phyloP scores from a whole-genome alignment of 2,329 filamentous ascomycete genomes.

The Aureobasidium melanogenum region DNA sequence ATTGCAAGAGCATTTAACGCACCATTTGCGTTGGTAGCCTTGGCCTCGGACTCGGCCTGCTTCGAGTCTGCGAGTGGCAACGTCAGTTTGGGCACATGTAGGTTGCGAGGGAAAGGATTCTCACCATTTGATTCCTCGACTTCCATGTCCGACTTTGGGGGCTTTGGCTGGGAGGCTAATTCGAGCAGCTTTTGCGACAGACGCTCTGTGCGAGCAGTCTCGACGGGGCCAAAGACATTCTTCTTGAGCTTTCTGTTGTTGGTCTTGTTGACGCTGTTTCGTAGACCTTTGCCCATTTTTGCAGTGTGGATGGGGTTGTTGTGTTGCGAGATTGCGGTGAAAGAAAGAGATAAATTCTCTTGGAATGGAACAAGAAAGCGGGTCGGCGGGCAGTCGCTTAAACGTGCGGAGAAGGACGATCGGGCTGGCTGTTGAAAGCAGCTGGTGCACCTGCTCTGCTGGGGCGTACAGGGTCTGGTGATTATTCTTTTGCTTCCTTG shows the following conservation, averaged over 20 bases:
- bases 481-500: neutral
- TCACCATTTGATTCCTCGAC: constrained; percentile 34
- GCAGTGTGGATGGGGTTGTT: constrained; percentile 19
- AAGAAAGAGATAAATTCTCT: constrained; percentile 12
- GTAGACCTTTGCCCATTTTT: constrained; percentile 76
- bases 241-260: constrained; percentile 76
- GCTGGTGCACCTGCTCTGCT: neutral
- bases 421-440: neutral
- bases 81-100: neutral
- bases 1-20: constrained; percentile 18
- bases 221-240: constrained; percentile 75
- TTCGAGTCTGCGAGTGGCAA: constrained; percentile 13
- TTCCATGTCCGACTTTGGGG: constrained; percentile 40
- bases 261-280: constrained; percentile 69
- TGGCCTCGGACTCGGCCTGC: constrained; percentile 15
- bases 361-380: constrained; percentile 4
- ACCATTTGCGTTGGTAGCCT: constrained; percentile 18
- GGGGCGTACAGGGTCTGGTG: constrained; percentile 1
- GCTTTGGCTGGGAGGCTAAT: constrained; percentile 66
- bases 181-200: constrained; percentile 80
- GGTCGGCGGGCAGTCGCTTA: neutral
- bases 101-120: neutral
- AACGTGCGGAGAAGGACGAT: constrained; percentile 6
- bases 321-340: constrained; percentile 13
- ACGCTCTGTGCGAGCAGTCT: constrained; percentile 69